phyloP scores from a whole-genome alignment of 192 early-diverging fungal genomes.

The Umbelopsis sp. region DNA sequence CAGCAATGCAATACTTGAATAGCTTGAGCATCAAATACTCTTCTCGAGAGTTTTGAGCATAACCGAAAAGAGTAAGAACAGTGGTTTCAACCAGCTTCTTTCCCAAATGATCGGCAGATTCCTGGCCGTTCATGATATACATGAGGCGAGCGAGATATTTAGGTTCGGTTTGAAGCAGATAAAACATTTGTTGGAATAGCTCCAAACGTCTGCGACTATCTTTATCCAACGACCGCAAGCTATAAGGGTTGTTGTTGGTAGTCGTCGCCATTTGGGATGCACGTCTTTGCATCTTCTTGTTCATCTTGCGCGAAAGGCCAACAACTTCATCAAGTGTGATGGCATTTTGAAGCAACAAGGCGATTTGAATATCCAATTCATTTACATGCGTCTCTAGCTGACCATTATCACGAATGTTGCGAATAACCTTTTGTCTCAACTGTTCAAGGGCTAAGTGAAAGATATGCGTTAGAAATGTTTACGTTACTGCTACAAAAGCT shows the following conservation, averaged over 20 bases:
- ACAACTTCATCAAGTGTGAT: slow-evolving; percentile 96
- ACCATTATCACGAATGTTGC: slow-evolving; percentile 89
- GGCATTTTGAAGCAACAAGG: slow-evolving; percentile 92
- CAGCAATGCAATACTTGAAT: slow-evolving; percentile 84
- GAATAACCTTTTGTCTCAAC: slow-evolving; percentile 83
- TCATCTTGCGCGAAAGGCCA: slow-evolving; percentile 44
- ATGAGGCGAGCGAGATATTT: slow-evolving; percentile 86
- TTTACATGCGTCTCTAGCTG: slow-evolving; percentile 76
- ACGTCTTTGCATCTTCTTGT: slow-evolving; percentile 48
- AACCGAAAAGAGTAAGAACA: slow-evolving; percentile 93
- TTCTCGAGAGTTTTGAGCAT: slow-evolving; percentile 95
- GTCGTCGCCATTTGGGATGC: slow-evolving; percentile 47
- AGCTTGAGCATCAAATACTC: slow-evolving; percentile 95
- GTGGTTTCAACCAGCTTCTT: slow-evolving; percentile 88
- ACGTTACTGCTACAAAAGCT: not conserved
- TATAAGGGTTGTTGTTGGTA: slow-evolving; percentile 52
- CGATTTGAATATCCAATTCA: slow-evolving; percentile 95
- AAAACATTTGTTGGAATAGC: slow-evolving; percentile 93
- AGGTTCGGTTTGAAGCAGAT: slow-evolving; percentile 96
- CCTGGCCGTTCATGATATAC: slow-evolving; percentile 84
- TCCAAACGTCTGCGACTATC: slow-evolving; percentile 76
- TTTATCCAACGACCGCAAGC: slow-evolving; percentile 84
- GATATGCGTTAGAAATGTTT: slow-evolving; percentile 7
- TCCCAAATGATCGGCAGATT: slow-evolving; percentile 58
- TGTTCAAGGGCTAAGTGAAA: slow-evolving; percentile 60